Conservation (phyloP, 352 stramenopile species). For the Phytopythium cucurbitacearum region DNA sequence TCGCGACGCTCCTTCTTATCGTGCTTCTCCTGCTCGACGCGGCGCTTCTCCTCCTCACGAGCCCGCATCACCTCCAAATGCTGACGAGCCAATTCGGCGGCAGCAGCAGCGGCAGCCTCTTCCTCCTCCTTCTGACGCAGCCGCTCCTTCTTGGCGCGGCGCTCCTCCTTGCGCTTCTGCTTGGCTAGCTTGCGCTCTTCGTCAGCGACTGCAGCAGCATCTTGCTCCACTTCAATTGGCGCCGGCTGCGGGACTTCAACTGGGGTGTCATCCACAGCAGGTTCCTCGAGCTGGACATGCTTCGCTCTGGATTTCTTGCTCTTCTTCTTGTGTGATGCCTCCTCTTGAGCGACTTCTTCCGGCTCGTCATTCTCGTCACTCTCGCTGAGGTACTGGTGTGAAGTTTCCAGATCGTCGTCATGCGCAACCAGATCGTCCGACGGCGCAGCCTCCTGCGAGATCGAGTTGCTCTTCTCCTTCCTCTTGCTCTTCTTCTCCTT, state of each 20-base stretch:
- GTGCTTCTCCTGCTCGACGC: constrained; percentile 32
- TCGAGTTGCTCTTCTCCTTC: constrained; percentile 6
- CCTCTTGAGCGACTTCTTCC: constrained; percentile 15
- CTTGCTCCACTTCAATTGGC: not conserved
- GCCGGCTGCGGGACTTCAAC: not conserved
- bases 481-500: constrained; percentile 5
- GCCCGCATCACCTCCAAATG: constrained; percentile 34
- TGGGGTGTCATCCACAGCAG: constrained; percentile 7
- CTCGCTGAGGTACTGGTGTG: constrained; percentile 16
- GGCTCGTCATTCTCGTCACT: constrained; percentile 19
- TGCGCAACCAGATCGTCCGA: constrained; percentile 2
- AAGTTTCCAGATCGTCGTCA: not conserved
- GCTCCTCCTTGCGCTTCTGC: constrained; percentile 33
- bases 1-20: constrained; percentile 36
- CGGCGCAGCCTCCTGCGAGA: constrained; percentile 1
- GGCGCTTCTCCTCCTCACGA: constrained; percentile 34
- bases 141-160: constrained; percentile 30
- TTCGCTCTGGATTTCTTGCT: constrained; percentile 1
- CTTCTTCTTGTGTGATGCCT: constrained; percentile 19
- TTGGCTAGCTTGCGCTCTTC: constrained; percentile 24
- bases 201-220: constrained; percentile 7
- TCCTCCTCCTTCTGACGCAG: constrained; percentile 36
- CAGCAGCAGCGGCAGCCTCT: constrained; percentile 20
- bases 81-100: constrained; percentile 29
- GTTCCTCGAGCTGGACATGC: constrained; percentile 11